Evolutionary conservation across 1,284 basidiomycete species (phyloP).

Genomic region (Cutaneotrichosporon dermatis): DNA sequence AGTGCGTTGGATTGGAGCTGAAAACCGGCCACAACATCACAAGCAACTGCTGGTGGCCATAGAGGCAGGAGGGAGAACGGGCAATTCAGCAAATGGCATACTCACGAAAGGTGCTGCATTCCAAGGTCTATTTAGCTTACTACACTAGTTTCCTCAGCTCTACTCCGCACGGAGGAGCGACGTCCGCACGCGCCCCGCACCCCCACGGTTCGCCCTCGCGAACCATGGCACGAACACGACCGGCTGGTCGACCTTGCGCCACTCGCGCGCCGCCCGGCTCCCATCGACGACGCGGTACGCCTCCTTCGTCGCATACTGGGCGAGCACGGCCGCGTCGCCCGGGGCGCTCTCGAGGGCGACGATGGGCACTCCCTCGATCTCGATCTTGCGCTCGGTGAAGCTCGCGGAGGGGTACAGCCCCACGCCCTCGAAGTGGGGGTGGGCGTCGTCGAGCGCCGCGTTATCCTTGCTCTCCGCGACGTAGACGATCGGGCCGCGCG

Average conservation of each 20-base stretch:
- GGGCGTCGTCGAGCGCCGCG: slow-evolving; percentile 15
- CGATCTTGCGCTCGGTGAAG: slow-evolving; percentile 18
- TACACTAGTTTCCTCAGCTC: not conserved
- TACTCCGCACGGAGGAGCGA: slow-evolving; percentile 16
- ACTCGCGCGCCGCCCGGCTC: slow-evolving; percentile 10
- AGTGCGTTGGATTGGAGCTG: no score
- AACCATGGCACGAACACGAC: slow-evolving; percentile 35
- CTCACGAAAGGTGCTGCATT: no score
- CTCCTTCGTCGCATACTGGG: slow-evolving; percentile 3
- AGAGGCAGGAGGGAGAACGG: no score
- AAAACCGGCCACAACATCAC: no score
- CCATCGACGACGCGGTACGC: slow-evolving; percentile 13
- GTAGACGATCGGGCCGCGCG: slow-evolving; percentile 37
- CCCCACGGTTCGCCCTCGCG: slow-evolving; percentile 36
- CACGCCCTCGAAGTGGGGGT: slow-evolving; percentile 30
- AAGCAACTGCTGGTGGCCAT: not conserved
- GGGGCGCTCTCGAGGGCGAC: slow-evolving; percentile 12
- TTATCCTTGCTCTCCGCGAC: slow-evolving; percentile 36
- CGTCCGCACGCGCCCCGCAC: slow-evolving; percentile 27
- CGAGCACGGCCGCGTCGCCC: slow-evolving; percentile 7
- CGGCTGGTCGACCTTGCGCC: slow-evolving; percentile 10
- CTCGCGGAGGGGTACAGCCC: slow-evolving; percentile 19
- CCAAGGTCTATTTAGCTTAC: not conserved
- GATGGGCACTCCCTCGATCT: slow-evolving; percentile 28
- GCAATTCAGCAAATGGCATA: no score